A percentile compares a stretch with the other conserved stretches of the same genome.
Conservation (phyloP, 75 land plant genomes). For the Selaginella tamariscina region DNA sequence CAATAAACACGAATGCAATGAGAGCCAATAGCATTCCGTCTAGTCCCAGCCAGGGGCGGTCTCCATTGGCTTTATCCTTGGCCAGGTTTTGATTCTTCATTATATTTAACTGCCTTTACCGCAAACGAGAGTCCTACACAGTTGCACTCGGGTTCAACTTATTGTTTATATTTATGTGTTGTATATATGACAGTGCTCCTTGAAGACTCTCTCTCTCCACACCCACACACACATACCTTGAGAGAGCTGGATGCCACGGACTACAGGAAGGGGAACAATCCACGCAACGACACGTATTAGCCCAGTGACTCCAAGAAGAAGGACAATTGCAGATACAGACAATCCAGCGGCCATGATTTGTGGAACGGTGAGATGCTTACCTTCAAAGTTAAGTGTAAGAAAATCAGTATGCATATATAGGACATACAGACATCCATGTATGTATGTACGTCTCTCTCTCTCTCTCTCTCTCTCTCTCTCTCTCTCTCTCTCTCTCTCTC, state of each 20-base stretch:
- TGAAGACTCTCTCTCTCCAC: too few relatives aligned
- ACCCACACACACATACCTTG: too few relatives aligned
- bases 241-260: slow-evolving; percentile 71
- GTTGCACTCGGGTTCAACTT: too few relatives aligned
- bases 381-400: too few relatives aligned
- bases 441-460: too few relatives aligned
- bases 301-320: slow-evolving; percentile 55
- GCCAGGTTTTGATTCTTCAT: slow-evolving; percentile 47
- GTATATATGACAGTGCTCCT: too few relatives aligned
- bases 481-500: too few relatives aligned
- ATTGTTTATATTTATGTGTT: too few relatives aligned
- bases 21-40: slow-evolving; percentile 59
- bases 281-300: slow-evolving; percentile 42
- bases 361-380: slow-evolving; percentile 37
- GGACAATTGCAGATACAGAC: slow-evolving; percentile 32
- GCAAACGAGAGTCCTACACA: slow-evolving; percentile 70
- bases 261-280: slow-evolving; percentile 55
- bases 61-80: slow-evolving; percentile 34
- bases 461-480: too few relatives aligned
- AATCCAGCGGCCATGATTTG: slow-evolving; percentile 88
- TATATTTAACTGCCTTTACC: slow-evolving; percentile 56
- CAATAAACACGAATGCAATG: slow-evolving; percentile 38
- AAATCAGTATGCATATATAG: too few relatives aligned
- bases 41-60: slow-evolving; percentile 54
- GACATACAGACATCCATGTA: too few relatives aligned